A percentile compares a stretch with the other conserved stretches of the same genome.
phyloP scores from a whole-genome alignment of 1,139 yeast species.

The Blastobotrys proliferans region DNA sequence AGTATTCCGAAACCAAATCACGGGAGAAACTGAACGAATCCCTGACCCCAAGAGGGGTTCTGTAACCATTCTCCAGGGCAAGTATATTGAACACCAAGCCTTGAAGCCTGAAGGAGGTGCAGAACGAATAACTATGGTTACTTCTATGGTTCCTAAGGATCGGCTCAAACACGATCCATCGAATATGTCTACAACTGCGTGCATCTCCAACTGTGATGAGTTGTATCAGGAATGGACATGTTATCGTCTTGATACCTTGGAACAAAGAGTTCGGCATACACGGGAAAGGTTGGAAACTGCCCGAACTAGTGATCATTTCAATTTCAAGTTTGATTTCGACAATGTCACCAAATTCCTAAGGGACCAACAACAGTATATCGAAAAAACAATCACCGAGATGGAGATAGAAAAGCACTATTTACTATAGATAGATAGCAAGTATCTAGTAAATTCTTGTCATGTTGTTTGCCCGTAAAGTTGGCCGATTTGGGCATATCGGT shows the following conservation, averaged over 20 bases:
- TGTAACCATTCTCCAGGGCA: conserved; percentile 6
- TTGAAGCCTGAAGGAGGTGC: conserved; percentile 5
- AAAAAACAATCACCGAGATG: conserved; percentile 3
- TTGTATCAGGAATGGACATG: conserved; percentile 4
- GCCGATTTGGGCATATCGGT: no score
- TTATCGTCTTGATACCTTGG: conserved; percentile 3
- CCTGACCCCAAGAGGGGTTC: conserved; percentile 5
- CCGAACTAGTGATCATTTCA: not conserved
- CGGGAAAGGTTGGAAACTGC: not conserved
- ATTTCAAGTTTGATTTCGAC: conserved; percentile 4
- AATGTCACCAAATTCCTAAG: conserved; percentile 2
- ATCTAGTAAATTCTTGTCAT: no score
- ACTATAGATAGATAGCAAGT: no score
- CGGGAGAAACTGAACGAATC: not conserved
- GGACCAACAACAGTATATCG: conserved; percentile 5
- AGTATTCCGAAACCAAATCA: conserved; percentile 1
- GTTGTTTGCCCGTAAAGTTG: no score
- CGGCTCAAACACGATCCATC: not conserved
- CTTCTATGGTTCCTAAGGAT: conserved; percentile 5
- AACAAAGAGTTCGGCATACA: not conserved
- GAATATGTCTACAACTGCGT: not conserved
- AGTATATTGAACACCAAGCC: conserved; percentile 9
- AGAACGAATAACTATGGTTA: conserved; percentile 6
- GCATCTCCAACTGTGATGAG: conserved; percentile 7
- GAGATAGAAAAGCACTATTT: not conserved